Conservation (phyloP, 2,329 filamentous ascomycete genomes). For the Botrytis medusae region DNA sequence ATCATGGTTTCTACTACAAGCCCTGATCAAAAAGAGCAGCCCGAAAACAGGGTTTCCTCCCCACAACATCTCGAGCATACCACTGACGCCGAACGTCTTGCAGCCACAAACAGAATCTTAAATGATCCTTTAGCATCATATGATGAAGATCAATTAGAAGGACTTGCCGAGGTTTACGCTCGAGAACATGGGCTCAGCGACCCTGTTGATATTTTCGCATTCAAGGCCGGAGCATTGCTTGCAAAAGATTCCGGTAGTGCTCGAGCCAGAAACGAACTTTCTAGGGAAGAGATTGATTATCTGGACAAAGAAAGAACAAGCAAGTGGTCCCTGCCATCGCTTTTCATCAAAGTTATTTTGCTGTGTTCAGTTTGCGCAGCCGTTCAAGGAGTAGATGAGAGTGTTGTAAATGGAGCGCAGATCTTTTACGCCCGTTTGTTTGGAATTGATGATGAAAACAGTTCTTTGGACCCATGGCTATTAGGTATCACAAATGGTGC, state of each 20-base stretch:
- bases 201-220: conserved; percentile 57
- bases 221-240: conserved; percentile 59
- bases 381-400: conserved; percentile 71
- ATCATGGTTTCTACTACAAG: neutral
- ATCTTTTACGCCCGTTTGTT: conserved; percentile 63
- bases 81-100: conserved; percentile 5
- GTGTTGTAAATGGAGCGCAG: conserved; percentile 68
- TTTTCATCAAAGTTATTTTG: conserved; percentile 52
- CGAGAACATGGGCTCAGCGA: conserved; percentile 53
- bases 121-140: conserved; percentile 2
- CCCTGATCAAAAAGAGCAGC: neutral
- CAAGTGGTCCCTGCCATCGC: conserved; percentile 66
- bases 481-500: conserved; percentile 61
- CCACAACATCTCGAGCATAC: neutral
- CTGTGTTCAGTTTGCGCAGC: conserved; percentile 67
- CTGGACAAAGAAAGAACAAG: conserved; percentile 62
- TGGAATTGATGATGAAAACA: conserved; percentile 54
- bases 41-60: neutral
- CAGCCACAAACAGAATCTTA: neutral
- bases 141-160: neutral
- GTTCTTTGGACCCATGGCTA: conserved; percentile 52
- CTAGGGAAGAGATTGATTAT: conserved; percentile 55
- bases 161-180: conserved; percentile 51
- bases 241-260: conserved; percentile 49
- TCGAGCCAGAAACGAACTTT: conserved; percentile 47